Evolutionary conservation across 1,139 yeast species (phyloP), one percentile per base, ranked within the genome.

Genomic region (Saccharomyces hybrid): DNA sequence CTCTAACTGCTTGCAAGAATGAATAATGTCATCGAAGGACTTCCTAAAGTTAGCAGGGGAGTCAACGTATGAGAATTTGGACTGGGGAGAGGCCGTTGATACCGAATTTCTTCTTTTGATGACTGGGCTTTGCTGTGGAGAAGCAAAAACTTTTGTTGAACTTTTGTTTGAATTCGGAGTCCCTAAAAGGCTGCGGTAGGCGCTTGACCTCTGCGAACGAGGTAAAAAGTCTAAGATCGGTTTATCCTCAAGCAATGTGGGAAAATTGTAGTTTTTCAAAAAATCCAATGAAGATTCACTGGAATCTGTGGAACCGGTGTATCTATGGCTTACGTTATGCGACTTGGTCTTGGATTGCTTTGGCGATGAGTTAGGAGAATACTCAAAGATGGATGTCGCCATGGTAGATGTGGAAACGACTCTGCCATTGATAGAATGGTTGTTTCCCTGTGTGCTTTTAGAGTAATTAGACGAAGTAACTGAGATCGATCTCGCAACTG

Each of bases 381-480:
- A 62, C 16, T 64, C 63, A 23, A 63, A 52, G 13, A 66, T 55
- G 2, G 69, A 65, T 6, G 70, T 67, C 4, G 70, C 70, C 62
- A 66, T 64, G 1, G 70, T 66, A 1, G 70, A 64, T 14, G 63
- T 59, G 9, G 70, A 67, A 41, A 61, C 58, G 13, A 64, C 59
- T 50, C 70, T 62, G 7, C 59, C 61, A 41, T 58, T 58, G 30
- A 59, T 59, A 31, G 53, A 54, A 26, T 38, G 25, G 27, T 27
- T 47, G 47, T 47, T 47, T 16, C 44, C 44, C 5, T 38, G 44
- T 16, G 59, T 52, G 49, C 50, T 54, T 23, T 59, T 56, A 3
- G 67, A 60, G 50, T 62, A 56, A 20, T 58, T 56, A 4, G 68
- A 65, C 5, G 68, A 65, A 3, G 59, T 47, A 2, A 58, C 52